These are phyloP conservation scores for Kondoa malvinella DNA, from an alignment of 768 basidiomycete species.

Conservation along the genomic window DNA sequence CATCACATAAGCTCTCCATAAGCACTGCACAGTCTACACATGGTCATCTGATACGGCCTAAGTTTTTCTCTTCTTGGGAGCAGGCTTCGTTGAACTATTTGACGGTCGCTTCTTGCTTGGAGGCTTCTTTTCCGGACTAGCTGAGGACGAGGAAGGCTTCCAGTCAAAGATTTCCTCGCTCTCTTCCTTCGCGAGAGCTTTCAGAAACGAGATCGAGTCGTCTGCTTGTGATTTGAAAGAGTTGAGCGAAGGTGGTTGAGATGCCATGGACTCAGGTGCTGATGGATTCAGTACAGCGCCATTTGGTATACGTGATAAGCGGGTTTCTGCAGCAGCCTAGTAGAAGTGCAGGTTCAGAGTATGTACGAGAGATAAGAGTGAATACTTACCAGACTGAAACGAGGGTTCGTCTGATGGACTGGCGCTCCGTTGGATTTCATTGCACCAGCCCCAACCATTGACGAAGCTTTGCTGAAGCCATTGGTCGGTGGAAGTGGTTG, in stretches of 20 bases:
- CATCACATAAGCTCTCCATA: too few relatives aligned
- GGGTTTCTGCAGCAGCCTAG: conserved; percentile 5
- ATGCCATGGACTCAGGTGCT: not conserved
- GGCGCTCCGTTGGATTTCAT: not conserved
- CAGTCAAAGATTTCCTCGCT: not conserved
- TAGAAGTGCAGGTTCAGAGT: not conserved
- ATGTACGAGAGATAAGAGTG: too few relatives aligned
- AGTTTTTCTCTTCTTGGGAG: not conserved
- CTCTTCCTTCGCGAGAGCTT: not conserved
- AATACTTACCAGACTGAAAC: too few relatives aligned
- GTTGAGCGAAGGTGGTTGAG: not conserved
- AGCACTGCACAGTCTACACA: too few relatives aligned
- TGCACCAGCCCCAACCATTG: not conserved
- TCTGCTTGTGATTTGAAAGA: not conserved
- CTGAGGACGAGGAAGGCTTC: not conserved
- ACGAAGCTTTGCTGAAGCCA: not conserved
- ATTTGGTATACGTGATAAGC: not conserved
- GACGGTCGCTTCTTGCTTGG: not conserved
- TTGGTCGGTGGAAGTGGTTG: not conserved
- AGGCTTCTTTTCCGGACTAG: not conserved
- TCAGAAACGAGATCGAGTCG: not conserved
- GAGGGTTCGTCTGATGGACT: not conserved
- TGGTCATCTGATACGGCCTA: not conserved
- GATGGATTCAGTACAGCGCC: conserved; percentile 1
- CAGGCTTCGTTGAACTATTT: not conserved